These are phyloP conservation scores for Hylodesmum podocarpum DNA, from an alignment of 306 rosid species.

Conservation along the genomic window DNA sequence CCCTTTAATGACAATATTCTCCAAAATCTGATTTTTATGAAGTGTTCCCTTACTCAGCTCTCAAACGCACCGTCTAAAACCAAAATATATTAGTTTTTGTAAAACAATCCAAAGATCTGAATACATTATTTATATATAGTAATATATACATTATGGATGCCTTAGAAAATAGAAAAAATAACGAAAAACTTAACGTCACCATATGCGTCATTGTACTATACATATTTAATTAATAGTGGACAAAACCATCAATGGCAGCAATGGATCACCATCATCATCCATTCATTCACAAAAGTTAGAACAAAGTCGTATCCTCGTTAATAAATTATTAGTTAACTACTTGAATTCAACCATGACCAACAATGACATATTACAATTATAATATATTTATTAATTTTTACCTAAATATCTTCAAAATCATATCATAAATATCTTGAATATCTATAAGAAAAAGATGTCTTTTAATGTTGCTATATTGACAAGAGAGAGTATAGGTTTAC, in stretches of 20 bases:
- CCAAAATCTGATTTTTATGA: neutral
- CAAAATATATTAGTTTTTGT: neutral
- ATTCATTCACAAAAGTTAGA: too few species aligned
- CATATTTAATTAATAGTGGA: neutral
- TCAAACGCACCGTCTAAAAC: neutral
- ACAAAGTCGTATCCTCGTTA: too few species aligned
- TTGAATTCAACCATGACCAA: too few species aligned
- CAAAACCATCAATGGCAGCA: neutral
- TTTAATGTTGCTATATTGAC: too few species aligned
- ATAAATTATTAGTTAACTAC: too few species aligned
- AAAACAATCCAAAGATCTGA: neutral
- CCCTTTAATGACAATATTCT: neutral
- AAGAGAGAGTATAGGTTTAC: too few species aligned
- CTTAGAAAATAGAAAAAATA: neutral
- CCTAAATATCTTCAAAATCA: too few species aligned
- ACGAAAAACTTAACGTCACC: neutral
- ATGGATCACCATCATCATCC: too few species aligned
- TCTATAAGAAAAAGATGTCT: too few species aligned
- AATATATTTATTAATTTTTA: too few species aligned
- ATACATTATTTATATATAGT: neutral
- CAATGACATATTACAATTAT: too few species aligned
- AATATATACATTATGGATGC: neutral
- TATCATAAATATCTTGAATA: too few species aligned
- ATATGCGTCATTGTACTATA: neutral
- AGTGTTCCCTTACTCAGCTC: neutral